Evolutionary conservation across 2,329 filamentous ascomycete genomes (phyloP).

Genomic region (Hortaea werneckii): DNA sequence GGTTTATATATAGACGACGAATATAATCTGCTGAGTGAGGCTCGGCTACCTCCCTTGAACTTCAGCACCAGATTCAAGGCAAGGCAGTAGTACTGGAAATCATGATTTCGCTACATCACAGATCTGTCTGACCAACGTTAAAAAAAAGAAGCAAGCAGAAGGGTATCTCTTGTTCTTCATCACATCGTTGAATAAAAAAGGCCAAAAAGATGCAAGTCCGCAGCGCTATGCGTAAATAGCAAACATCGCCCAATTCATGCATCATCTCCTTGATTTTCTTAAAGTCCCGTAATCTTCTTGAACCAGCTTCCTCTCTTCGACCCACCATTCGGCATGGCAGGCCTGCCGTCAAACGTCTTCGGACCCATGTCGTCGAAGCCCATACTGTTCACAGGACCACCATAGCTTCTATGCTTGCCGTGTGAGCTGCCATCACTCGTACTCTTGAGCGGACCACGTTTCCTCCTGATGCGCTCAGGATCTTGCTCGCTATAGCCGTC

Average conservation of each 20-base stretch:
- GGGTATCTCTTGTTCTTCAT: neutral
- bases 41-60: too few relatives aligned
- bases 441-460: conserved; percentile 17
- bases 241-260: neutral
- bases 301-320: conserved; percentile 37
- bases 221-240: neutral
- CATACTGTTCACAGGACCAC: conserved; percentile 19
- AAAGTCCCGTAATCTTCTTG: conserved; percentile 33
- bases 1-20: too few relatives aligned
- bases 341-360: conserved; percentile 33
- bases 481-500: conserved; percentile 13
- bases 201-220: neutral
- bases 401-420: conserved; percentile 18
- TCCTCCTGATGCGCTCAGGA: conserved; percentile 12
- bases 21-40: too few relatives aligned
- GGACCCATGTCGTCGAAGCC: conserved; percentile 26
- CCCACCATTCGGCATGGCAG: conserved; percentile 15
- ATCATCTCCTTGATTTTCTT: neutral
- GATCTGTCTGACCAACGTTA: too few relatives aligned
- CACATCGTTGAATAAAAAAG: too few relatives aligned
- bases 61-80: too few relatives aligned
- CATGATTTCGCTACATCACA: too few relatives aligned
- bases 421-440: conserved; percentile 26
- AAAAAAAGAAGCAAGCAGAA: neutral
- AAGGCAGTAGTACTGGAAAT: too few relatives aligned